Percentiles rank a stretch among this genome's conserved stretches.
These are phyloP conservation scores for Pelargonium exstipulatum DNA, from an alignment of 441 rosid genomes.

Conservation along the genomic window DNA sequence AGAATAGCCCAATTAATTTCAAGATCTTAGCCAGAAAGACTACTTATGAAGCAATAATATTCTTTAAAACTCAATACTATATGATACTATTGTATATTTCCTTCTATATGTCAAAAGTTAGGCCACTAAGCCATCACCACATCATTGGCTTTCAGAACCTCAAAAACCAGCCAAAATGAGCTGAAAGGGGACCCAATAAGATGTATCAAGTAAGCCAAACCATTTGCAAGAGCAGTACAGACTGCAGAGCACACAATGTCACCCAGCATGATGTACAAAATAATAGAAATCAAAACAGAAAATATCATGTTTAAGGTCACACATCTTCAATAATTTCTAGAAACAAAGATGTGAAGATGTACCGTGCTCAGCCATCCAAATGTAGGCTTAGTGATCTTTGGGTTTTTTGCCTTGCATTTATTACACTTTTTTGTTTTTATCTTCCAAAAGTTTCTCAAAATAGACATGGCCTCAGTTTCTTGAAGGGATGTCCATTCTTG, in stretches of 20 bases:
- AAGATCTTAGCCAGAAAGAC: conserved; percentile 3
- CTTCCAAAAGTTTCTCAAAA: conserved; percentile 53
- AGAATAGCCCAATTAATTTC: background rate
- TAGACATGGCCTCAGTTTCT: conserved; percentile 54
- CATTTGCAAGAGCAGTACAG: background rate
- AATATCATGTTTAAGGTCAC: background rate
- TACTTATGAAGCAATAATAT: background rate
- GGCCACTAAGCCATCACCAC: conserved; percentile 6
- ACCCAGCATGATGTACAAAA: background rate
- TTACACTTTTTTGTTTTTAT: conserved; percentile 39
- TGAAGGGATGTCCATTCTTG: conserved; percentile 89
- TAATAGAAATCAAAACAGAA: background rate
- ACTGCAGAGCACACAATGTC: background rate
- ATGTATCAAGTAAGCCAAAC: background rate
- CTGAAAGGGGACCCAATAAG: background rate
- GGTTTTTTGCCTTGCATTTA: conserved; percentile 40
- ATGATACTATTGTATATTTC: background rate
- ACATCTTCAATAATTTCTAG: conserved; percentile 12
- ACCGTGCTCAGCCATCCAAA: conserved; percentile 88
- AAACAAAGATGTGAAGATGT: conserved; percentile 23
- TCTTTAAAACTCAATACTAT: background rate
- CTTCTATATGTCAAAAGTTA: background rate
- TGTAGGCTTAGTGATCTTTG: conserved; percentile 57
- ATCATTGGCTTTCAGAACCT: conserved; percentile 1
- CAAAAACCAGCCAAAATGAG: background rate